A percentile compares a stretch with the other conserved stretches of the same genome.
Evolutionary conservation across 2,329 filamentous ascomycete species (phyloP).

Genomic region (Fusarium sp.): DNA sequence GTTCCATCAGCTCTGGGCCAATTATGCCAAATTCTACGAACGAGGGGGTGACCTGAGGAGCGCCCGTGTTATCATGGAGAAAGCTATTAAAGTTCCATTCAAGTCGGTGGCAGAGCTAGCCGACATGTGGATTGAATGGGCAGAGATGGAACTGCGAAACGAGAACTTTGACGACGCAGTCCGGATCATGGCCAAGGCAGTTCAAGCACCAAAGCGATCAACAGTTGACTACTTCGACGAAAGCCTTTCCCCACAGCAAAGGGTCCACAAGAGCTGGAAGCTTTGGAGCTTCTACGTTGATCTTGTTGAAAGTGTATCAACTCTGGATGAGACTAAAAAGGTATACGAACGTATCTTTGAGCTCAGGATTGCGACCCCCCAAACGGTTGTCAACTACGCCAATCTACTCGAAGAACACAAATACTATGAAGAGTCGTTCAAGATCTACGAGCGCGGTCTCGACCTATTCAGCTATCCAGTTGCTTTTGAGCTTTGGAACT

Average conservation of each 20-base stretch:
- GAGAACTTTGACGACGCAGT: slow-evolving; percentile 97
- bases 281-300: slow-evolving; percentile 99
- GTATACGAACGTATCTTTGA: slow-evolving; percentile 99
- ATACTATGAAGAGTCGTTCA: slow-evolving; percentile 98
- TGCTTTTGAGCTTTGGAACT: slow-evolving; percentile 97
- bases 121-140: slow-evolving; percentile 99
- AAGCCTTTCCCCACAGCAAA: slow-evolving; percentile 90
- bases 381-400: slow-evolving; percentile 98
- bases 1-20: slow-evolving; percentile 95
- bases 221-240: slow-evolving; percentile 99
- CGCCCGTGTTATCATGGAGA: slow-evolving; percentile 94
- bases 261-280: slow-evolving; percentile 99
- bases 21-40: slow-evolving; percentile 98
- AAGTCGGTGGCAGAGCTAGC: slow-evolving; percentile 97
- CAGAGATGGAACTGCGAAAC: slow-evolving; percentile 95
- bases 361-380: slow-evolving; percentile 95
- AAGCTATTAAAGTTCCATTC: slow-evolving; percentile 97
- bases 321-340: slow-evolving; percentile 90
- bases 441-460: slow-evolving; percentile 93
- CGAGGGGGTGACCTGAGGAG: slow-evolving; percentile 84
- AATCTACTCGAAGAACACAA: slow-evolving; percentile 94
- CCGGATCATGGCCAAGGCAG: slow-evolving; percentile 96
- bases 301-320: slow-evolving; percentile 92
- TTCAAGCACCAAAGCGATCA: slow-evolving; percentile 96
- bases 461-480: slow-evolving; percentile 99